These are phyloP conservation scores for Pseudonectria foliicola DNA, from an alignment of 2,329 filamentous ascomycete genomes.

Conservation along the genomic window DNA sequence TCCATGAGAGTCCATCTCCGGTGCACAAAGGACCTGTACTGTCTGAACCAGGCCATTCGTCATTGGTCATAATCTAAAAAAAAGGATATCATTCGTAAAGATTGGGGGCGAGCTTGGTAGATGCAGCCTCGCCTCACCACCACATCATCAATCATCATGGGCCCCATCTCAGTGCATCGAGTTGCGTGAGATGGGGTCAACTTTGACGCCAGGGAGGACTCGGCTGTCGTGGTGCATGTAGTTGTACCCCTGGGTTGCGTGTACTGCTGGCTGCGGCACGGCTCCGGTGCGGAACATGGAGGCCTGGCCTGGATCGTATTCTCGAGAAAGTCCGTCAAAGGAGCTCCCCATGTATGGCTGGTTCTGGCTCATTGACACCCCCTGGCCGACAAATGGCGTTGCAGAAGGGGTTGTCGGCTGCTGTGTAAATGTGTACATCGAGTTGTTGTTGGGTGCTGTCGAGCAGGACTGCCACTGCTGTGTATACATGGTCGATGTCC, in stretches of 20 bases:
- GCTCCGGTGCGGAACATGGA: conserved; percentile 28
- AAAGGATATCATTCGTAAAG: conserved; percentile 10
- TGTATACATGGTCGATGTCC: conserved; percentile 33
- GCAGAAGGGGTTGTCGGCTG: conserved; percentile 28
- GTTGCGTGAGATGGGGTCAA: conserved; percentile 23
- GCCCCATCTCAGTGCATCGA: conserved; percentile 17
- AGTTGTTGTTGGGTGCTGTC: conserved; percentile 31
- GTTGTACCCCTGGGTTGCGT: conserved; percentile 26
- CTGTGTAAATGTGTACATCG: conserved; percentile 40
- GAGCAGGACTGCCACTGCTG: conserved; percentile 39
- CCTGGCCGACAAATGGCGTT: conserved; percentile 24
- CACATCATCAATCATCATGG: conserved; percentile 1
- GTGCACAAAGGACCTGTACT: conserved; percentile 20
- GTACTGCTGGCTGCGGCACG: conserved; percentile 23
- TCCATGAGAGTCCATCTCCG: conserved; percentile 5
- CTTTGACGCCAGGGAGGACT: conserved; percentile 23
- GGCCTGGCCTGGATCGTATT: conserved; percentile 25
- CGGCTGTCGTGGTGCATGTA: conserved; percentile 29
- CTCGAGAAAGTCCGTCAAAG: conserved; percentile 29
- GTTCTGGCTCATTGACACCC: conserved; percentile 25
- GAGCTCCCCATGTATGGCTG: conserved; percentile 28
- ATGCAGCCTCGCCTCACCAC: neutral
- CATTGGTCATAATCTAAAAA: conserved; percentile 15
- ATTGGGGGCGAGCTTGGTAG: conserved; percentile 5
- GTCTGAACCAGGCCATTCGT: conserved; percentile 20